Evolutionary conservation across 2,329 filamentous ascomycete species (phyloP).

Genomic region (Eutypella sp.): DNA sequence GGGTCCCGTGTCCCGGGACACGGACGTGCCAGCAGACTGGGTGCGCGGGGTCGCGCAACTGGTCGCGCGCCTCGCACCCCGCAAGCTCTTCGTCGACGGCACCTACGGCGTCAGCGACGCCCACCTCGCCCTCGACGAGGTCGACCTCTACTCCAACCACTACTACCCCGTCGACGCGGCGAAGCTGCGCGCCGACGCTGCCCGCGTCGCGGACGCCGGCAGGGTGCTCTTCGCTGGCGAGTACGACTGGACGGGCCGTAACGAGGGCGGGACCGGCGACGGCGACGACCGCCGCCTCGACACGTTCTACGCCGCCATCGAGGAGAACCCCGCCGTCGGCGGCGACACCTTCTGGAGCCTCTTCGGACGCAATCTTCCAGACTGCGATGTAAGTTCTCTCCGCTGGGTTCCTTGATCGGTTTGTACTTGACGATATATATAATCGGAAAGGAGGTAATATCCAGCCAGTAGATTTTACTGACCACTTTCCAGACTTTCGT

Average conservation of each 20-base stretch:
- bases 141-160: conserved; percentile 44
- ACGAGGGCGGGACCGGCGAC: no score
- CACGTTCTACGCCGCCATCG: conserved; percentile 36
- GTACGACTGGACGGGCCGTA: conserved; percentile 40
- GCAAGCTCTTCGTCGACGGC: conserved; percentile 42
- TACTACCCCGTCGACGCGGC: conserved; percentile 39
- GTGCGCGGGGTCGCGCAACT: conserved; percentile 35
- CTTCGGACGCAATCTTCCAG: conserved; percentile 39
- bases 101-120: conserved; percentile 43
- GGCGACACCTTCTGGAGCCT: conserved; percentile 43
- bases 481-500: conserved; percentile 31
- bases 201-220: conserved; percentile 27
- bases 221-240: conserved; percentile 42
- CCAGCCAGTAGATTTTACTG: not conserved
- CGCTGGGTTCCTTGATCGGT: conserved; percentile 1
- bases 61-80: conserved; percentile 38
- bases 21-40: conserved; percentile 38
- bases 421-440: no score
- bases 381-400: conserved; percentile 32
- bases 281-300: no score
- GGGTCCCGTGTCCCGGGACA: conserved; percentile 38
- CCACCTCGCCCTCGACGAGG: conserved; percentile 35
- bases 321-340: conserved; percentile 30
- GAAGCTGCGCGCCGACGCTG: conserved; percentile 34
- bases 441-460: no score